Evolutionary conservation across 2,329 filamentous ascomycete genomes (phyloP).

Genomic region (Fusarium pseudograminearum): DNA sequence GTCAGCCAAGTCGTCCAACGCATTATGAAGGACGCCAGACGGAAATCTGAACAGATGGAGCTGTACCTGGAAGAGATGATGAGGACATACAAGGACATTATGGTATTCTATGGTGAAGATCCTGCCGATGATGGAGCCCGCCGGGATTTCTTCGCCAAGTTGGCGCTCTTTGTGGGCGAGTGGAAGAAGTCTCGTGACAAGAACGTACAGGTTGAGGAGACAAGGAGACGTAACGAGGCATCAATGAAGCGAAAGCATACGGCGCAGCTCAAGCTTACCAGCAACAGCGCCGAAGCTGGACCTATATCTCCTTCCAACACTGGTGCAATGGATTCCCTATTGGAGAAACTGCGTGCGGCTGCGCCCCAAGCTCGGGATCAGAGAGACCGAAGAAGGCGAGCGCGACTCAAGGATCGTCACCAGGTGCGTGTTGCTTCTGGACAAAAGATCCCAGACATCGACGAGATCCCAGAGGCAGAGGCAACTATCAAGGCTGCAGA

Average conservation of each 20-base stretch:
- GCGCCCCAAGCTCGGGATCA: slow-evolving; percentile 91
- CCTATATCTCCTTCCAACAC: slow-evolving; percentile 78
- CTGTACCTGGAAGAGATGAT: slow-evolving; percentile 94
- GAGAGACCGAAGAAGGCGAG: slow-evolving; percentile 86
- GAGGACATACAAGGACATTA: slow-evolving; percentile 92
- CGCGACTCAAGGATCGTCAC: slow-evolving; percentile 89
- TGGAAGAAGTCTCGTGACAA: slow-evolving; percentile 98
- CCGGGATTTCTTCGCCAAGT: slow-evolving; percentile 93
- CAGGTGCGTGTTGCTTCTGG: slow-evolving; percentile 91
- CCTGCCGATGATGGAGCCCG: slow-evolving; percentile 90
- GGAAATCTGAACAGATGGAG: slow-evolving; percentile 96
- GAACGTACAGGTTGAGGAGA: slow-evolving; percentile 87
- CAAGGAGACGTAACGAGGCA: slow-evolving; percentile 84
- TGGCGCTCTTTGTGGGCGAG: slow-evolving; percentile 88
- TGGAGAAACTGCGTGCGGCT: slow-evolving; percentile 94
- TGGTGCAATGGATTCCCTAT: slow-evolving; percentile 93
- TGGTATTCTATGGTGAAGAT: slow-evolving; percentile 97
- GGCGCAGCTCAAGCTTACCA: slow-evolving; percentile 69
- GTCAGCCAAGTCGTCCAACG: slow-evolving; percentile 92
- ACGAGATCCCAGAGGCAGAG: slow-evolving; percentile 71
- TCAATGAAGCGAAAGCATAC: slow-evolving; percentile 91
- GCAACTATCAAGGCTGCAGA: slow-evolving; percentile 52
- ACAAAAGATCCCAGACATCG: slow-evolving; percentile 81
- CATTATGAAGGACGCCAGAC: slow-evolving; percentile 94
- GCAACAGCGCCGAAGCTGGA: slow-evolving; percentile 61